Conservation (phyloP, 495 filamentous ascomycete species). For the Letharia columbiana region DNA sequence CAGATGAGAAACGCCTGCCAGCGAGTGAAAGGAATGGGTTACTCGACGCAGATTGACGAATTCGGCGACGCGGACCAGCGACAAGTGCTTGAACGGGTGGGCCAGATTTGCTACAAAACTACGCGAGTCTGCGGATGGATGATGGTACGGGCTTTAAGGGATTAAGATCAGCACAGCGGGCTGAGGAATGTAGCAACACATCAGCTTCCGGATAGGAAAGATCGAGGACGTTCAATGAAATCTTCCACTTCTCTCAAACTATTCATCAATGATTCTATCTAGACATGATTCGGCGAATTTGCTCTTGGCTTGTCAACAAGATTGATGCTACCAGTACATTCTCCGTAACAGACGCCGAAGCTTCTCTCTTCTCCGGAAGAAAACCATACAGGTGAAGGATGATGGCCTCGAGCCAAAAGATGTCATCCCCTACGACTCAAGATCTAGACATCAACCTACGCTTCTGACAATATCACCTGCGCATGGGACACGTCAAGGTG, state of each 20-base stretch:
- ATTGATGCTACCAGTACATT: no score
- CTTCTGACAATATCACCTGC: neutral
- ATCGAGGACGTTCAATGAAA: neutral
- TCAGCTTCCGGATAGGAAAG: neutral
- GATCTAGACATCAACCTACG: neutral
- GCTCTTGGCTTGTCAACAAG: no score
- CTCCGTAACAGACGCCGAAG: no score
- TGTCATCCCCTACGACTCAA: neutral
- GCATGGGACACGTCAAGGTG: neutral
- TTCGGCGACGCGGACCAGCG: constrained; percentile 20
- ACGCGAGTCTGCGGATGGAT: neutral
- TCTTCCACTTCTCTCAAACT: neutral
- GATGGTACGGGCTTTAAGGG: neutral
- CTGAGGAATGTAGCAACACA: neutral
- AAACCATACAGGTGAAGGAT: neutral
- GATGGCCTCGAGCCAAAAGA: neutral
- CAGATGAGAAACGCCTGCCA: neutral
- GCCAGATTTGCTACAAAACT: no score
- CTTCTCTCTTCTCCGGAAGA: neutral
- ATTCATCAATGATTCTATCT: no score
- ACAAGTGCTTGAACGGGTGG: neutral
- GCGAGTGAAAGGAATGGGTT: constrained; percentile 12
- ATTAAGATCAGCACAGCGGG: neutral
- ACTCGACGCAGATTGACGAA: constrained; percentile 17
- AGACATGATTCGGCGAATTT: no score